Conservation (phyloP, 148 eudicot genomes). For the Cornus controversa region DNA sequence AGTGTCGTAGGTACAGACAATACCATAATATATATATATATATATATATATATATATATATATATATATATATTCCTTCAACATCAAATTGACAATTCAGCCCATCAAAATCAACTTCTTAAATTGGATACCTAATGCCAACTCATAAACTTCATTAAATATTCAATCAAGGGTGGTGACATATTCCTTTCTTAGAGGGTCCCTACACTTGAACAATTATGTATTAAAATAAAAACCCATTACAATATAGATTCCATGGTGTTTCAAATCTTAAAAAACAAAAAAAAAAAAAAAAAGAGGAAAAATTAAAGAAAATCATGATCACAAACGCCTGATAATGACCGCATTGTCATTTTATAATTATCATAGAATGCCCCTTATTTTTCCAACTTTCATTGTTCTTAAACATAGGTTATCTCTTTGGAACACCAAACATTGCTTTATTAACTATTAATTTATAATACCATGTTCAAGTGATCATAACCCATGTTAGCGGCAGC, state of each 20-base stretch:
- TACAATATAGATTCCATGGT: constrained; percentile 2
- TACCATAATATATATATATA: no score
- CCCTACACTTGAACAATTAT: neutral
- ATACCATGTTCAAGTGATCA: neutral
- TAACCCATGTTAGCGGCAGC: constrained; percentile 1
- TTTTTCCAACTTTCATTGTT: neutral
- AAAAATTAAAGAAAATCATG: neutral
- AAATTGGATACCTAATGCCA: no score
- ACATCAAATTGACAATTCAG: no score
- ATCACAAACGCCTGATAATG: constrained; percentile 5
- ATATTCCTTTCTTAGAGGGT: no score
- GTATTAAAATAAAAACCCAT: neutral
- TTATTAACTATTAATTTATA: neutral
- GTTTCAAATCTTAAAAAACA: constrained; percentile 2
- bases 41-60: no score
- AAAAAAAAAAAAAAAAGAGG: neutral
- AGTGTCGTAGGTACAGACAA: no score
- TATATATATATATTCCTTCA: no score
- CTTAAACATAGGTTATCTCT: neutral
- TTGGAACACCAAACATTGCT: neutral
- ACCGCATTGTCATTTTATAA: constrained; percentile 4
- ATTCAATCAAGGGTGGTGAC: no score
- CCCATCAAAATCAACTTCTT: no score
- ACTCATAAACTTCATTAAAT: no score
- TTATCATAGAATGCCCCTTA: neutral